Conservation (phyloP, 352 stramenopile genomes). For the Bremia lactucae region DNA sequence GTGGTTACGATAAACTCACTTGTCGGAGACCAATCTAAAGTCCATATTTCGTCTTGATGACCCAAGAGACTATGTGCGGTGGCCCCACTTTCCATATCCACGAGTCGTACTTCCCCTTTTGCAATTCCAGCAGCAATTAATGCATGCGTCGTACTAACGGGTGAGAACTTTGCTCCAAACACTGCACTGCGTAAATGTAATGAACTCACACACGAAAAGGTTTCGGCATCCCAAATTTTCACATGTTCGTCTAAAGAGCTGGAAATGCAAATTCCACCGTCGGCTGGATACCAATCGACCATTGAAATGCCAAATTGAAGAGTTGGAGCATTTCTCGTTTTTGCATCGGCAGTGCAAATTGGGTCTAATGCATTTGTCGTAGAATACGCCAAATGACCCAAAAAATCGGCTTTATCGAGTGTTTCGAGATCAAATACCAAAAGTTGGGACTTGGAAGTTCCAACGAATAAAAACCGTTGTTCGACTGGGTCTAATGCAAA, state of each 20-base stretch:
- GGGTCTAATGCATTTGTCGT: conserved; percentile 24
- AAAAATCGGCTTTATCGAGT: conserved; percentile 27
- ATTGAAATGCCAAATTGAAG: conserved; percentile 56
- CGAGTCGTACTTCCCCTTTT: conserved; percentile 55
- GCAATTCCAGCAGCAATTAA: conserved; percentile 61
- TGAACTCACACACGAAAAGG: conserved; percentile 47
- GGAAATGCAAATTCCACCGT: conserved; percentile 72
- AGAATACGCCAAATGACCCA: conserved; percentile 15
- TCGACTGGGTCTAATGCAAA: conserved; percentile 50
- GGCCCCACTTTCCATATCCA: conserved; percentile 57
- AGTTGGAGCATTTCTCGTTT: not conserved
- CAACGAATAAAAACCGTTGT: conserved; percentile 46
- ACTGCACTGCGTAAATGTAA: conserved; percentile 59
- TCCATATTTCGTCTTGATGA: conserved; percentile 69
- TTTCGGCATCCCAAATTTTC: conserved; percentile 70
- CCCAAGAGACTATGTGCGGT: conserved; percentile 61
- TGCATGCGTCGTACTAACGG: conserved; percentile 34
- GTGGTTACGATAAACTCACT: conserved; percentile 69
- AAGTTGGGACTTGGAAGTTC: conserved; percentile 43
- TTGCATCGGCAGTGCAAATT: conserved; percentile 12
- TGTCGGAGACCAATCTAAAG: conserved; percentile 55
- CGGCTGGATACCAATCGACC: conserved; percentile 83
- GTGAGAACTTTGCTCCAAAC: conserved; percentile 56
- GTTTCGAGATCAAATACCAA: conserved; percentile 49
- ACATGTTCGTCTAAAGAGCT: conserved; percentile 59